These are phyloP conservation scores for Salix dunnii DNA, from an alignment of 345 rosid genomes.

Conservation along the genomic window DNA sequence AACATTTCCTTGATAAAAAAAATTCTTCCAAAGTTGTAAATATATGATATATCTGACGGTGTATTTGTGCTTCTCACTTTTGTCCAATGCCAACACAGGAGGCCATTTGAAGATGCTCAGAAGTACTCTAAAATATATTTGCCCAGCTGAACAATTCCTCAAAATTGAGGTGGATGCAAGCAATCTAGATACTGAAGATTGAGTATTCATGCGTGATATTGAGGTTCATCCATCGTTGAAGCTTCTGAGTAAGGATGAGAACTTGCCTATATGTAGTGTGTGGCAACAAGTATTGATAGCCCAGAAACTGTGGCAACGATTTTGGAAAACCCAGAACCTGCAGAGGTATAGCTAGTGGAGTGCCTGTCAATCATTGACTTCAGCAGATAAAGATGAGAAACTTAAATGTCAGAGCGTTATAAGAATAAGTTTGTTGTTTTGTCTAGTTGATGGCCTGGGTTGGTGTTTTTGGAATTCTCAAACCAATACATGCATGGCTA, in stretches of 20 bases:
- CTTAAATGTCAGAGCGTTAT: not conserved
- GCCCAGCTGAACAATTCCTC: conserved; percentile 79
- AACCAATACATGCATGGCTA: not conserved
- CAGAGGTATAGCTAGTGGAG: not conserved
- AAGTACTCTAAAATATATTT: conserved; percentile 44
- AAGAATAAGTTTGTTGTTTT: conserved; percentile 14
- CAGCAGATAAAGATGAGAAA: not conserved
- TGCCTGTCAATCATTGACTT: not conserved
- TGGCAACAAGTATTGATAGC: conserved; percentile 35
- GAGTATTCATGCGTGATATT: conserved; percentile 51
- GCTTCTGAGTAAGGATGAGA: conserved; percentile 72
- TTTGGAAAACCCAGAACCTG: conserved; percentile 33
- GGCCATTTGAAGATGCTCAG: conserved; percentile 56
- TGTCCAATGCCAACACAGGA: conserved; percentile 42
- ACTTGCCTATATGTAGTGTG: conserved; percentile 73
- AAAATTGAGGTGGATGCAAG: conserved; percentile 79
- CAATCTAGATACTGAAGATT: conserved; percentile 71
- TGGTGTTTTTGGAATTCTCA: conserved; percentile 5
- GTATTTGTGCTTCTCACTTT: not conserved
- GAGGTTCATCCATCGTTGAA: conserved; percentile 64
- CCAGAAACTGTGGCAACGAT: conserved; percentile 27
- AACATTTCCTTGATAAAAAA: not conserved
- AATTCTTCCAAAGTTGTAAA: not conserved
- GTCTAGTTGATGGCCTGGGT: not conserved
- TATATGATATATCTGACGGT: not conserved